These are phyloP conservation scores for Hypoxylon sp. DNA, from an alignment of 2,329 filamentous ascomycete genomes.

Conservation along the genomic window DNA sequence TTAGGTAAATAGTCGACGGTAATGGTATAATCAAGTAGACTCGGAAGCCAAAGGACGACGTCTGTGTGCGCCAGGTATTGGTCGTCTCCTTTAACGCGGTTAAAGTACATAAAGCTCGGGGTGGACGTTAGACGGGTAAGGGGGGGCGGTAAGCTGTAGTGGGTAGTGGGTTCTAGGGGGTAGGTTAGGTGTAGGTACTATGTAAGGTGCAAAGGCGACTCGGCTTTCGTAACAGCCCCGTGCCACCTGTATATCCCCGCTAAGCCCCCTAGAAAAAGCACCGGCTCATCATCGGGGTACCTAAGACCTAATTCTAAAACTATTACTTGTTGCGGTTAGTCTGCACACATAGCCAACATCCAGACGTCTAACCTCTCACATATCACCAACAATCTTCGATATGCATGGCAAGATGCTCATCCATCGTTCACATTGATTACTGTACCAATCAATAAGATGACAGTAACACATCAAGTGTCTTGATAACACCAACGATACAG, in stretches of 20 bases:
- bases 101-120: constrained; percentile 19
- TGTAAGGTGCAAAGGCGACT: background rate
- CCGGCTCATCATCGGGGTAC: constrained; percentile 8
- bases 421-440: background rate
- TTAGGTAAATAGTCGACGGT: background rate
- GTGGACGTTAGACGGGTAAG: constrained; percentile 22
- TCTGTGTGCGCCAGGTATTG: background rate
- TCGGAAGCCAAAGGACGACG: background rate
- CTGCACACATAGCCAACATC: constrained; percentile 1
- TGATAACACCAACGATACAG: background rate
- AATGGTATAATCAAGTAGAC: constrained; percentile 10
- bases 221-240: constrained; percentile 39
- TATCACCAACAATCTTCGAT: constrained; percentile 6
- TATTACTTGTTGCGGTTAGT: constrained; percentile 16
- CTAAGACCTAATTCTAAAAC: background rate
- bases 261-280: constrained; percentile 25
- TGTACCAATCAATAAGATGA: background rate
- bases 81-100: constrained; percentile 3
- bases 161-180: constrained; percentile 2
- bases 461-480: background rate
- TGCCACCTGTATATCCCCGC: constrained; percentile 40
- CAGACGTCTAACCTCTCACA: background rate
- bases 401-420: background rate
- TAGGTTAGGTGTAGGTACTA: too few relatives aligned
- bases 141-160: constrained; percentile 8